phyloP scores from a whole-genome alignment of 2,329 filamentous ascomycete genomes.

The Graphilbum fragrans region DNA sequence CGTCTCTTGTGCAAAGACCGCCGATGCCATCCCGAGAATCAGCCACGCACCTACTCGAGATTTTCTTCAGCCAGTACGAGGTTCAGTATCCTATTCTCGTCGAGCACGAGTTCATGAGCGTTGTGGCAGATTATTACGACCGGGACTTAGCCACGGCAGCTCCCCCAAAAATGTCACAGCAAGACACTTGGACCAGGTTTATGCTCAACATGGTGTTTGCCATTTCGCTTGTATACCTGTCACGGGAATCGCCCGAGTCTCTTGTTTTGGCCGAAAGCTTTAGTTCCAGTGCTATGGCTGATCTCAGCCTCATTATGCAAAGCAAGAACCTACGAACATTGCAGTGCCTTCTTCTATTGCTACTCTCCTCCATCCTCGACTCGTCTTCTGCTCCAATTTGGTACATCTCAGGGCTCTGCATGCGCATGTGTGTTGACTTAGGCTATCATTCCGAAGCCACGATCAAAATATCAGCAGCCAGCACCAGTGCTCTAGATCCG shows the following conservation, averaged over 20 bases:
- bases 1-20: too few relatives aligned
- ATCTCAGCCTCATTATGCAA: slow-evolving; percentile 11
- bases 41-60: slow-evolving; percentile 10
- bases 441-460: slow-evolving; percentile 13
- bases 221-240: slow-evolving; percentile 9
- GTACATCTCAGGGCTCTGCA: slow-evolving; percentile 14
- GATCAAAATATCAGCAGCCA: too few relatives aligned
- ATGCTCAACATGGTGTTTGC: slow-evolving; percentile 13
- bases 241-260: slow-evolving; percentile 11
- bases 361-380: slow-evolving; percentile 11
- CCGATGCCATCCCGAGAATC: slow-evolving; percentile 9
- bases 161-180: background rate
- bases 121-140: slow-evolving; percentile 2
- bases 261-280: slow-evolving; percentile 10
- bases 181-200: slow-evolving; percentile 9
- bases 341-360: slow-evolving; percentile 12
- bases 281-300: slow-evolving; percentile 9
- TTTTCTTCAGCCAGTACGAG: slow-evolving; percentile 13
- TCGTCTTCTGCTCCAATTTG: slow-evolving; percentile 12
- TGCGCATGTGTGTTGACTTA: slow-evolving; percentile 14
- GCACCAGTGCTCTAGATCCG: too few relatives aligned
- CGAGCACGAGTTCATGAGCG: slow-evolving; percentile 8
- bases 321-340: slow-evolving; percentile 10
- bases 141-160: background rate
- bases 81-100: slow-evolving; percentile 13